Conservation (phyloP, 164 flowering plant species). For the Nymphaea colorata region DNA sequence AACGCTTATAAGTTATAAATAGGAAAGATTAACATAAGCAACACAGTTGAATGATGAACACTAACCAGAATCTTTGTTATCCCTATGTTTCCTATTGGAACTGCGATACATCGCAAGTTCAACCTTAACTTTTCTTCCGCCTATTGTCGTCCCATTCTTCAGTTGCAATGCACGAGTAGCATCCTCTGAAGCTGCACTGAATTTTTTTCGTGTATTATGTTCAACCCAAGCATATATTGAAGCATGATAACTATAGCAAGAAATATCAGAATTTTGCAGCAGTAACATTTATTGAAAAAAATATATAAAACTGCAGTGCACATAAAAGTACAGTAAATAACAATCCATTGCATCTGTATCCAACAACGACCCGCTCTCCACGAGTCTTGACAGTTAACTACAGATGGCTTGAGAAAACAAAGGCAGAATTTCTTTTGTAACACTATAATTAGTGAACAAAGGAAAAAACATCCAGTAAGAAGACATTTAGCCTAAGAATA, state of each 20-base stretch:
- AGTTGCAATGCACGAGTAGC: slow-evolving; percentile 67
- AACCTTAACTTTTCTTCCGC: slow-evolving; percentile 70
- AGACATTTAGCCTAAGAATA: too few relatives aligned
- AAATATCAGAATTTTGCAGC: background rate
- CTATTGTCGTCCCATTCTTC: slow-evolving; percentile 60
- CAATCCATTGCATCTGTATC: background rate
- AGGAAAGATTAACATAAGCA: too few relatives aligned
- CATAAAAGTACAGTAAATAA: background rate
- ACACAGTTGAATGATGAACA: too few relatives aligned
- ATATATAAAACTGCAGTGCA: background rate
- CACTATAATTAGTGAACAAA: too few relatives aligned
- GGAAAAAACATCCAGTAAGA: too few relatives aligned
- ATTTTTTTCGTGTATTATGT: too few relatives aligned
- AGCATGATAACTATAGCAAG: background rate
- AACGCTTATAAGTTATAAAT: too few relatives aligned
- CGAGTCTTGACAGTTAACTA: background rate
- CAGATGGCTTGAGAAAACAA: too few relatives aligned
- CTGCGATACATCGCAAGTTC: slow-evolving; percentile 60
- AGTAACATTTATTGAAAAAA: background rate
- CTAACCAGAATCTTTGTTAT: background rate
- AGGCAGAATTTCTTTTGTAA: too few relatives aligned
- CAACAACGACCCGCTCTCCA: background rate
- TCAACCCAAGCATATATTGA: slow-evolving; percentile 7
- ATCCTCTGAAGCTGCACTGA: slow-evolving; percentile 63
- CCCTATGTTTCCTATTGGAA: background rate